phyloP scores from a whole-genome alignment of 2,329 filamentous ascomycete genomes.

The Pochonia chlamydosporia region DNA sequence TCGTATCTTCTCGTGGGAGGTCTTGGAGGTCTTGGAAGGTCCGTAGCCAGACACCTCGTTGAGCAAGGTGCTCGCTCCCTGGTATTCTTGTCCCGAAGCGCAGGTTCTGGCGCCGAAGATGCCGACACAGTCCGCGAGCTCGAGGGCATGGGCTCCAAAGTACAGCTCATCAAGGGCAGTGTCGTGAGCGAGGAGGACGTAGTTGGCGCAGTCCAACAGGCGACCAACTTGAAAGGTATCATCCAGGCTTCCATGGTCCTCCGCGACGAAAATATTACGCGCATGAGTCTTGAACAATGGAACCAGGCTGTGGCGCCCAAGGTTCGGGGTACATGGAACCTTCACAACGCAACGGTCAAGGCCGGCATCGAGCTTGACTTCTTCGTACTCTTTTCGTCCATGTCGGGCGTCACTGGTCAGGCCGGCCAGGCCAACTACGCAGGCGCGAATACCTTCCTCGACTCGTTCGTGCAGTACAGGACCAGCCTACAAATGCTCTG shows the following conservation, averaged over 20 bases:
- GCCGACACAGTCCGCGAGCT: slow-evolving; percentile 14
- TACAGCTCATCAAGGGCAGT: slow-evolving; percentile 14
- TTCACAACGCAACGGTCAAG: slow-evolving; percentile 19
- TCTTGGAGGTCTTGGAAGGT: slow-evolving; percentile 13
- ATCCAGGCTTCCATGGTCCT: slow-evolving; percentile 31
- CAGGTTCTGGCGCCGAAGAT: not conserved
- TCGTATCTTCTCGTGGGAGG: slow-evolving; percentile 17
- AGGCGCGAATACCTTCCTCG: slow-evolving; percentile 33
- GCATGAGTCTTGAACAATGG: slow-evolving; percentile 30
- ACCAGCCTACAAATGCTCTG: no score
- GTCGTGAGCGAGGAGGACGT: slow-evolving; percentile 8
- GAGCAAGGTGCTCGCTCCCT: slow-evolving; percentile 21
- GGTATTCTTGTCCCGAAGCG: slow-evolving; percentile 14
- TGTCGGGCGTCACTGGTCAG: slow-evolving; percentile 27
- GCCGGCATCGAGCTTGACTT: slow-evolving; percentile 24
- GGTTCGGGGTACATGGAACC: slow-evolving; percentile 27
- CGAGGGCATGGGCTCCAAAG: slow-evolving; percentile 11
- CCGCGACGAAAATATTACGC: slow-evolving; percentile 14
- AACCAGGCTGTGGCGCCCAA: slow-evolving; percentile 21
- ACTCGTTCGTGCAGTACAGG: slow-evolving; percentile 30
- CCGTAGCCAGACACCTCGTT: slow-evolving; percentile 12
- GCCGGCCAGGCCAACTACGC: slow-evolving; percentile 35
- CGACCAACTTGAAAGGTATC: slow-evolving; percentile 22
- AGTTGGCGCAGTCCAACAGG: not conserved
- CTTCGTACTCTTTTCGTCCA: slow-evolving; percentile 30